These are phyloP conservation scores for Cyberlindnera mrakii DNA, from an alignment of 805 yeast species.

Conservation along the genomic window DNA sequence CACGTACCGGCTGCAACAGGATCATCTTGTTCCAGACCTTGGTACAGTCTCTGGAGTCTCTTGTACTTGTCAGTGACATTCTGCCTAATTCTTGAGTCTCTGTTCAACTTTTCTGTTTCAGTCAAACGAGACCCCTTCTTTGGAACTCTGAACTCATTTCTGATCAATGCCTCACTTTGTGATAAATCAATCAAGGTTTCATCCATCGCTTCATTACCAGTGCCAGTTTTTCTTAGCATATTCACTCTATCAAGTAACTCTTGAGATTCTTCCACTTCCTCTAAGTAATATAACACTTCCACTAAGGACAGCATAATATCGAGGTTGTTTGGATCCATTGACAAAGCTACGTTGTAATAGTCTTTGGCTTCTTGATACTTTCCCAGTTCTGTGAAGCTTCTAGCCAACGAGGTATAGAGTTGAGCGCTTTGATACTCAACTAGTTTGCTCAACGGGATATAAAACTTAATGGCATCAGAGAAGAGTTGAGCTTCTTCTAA, in stretches of 20 bases:
- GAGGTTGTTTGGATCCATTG: constrained; percentile 53
- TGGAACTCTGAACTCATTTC: constrained; percentile 17
- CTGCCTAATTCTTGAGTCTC: constrained; percentile 53
- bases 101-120: constrained; percentile 43
- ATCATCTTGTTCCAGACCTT: constrained; percentile 44
- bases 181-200: constrained; percentile 1
- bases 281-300: constrained; percentile 68
- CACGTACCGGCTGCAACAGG: constrained; percentile 66
- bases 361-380: constrained; percentile 60
- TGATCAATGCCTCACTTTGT: constrained; percentile 18
- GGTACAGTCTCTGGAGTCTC: constrained; percentile 46
- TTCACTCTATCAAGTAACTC: constrained; percentile 48
- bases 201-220: constrained; percentile 20
- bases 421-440: constrained; percentile 49
- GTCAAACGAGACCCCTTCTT: constrained; percentile 28
- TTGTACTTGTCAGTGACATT: constrained; percentile 51
- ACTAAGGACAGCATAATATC: constrained; percentile 76
- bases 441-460: constrained; percentile 48
- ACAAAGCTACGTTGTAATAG: constrained; percentile 48
- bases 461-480: constrained; percentile 70
- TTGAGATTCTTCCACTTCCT: constrained; percentile 53
- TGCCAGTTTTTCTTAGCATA: constrained; percentile 20
- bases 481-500: constrained; percentile 63
- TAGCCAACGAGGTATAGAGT: constrained; percentile 51
- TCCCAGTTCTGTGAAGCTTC: constrained; percentile 69